These are phyloP conservation scores for Phialophora macrospora DNA, from an alignment of 2,329 filamentous ascomycete species.

Conservation along the genomic window DNA sequence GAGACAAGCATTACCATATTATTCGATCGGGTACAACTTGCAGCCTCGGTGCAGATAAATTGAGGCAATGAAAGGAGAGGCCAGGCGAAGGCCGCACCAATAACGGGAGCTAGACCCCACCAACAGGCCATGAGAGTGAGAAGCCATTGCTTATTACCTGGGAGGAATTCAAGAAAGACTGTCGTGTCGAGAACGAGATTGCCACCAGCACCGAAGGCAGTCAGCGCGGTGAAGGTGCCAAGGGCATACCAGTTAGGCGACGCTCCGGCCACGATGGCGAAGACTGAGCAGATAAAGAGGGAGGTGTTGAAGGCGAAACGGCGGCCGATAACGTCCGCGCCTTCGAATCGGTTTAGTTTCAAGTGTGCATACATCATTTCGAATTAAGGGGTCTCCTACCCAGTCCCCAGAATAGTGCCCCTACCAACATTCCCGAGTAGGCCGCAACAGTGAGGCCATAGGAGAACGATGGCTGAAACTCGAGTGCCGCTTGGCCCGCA, in stretches of 20 bases:
- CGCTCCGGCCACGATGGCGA: constrained; percentile 68
- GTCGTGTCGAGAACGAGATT: constrained; percentile 47
- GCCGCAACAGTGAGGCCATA: constrained; percentile 4
- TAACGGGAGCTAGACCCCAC: constrained; percentile 42
- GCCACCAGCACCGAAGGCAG: constrained; percentile 44
- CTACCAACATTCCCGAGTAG: not conserved
- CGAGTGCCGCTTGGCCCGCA: not conserved
- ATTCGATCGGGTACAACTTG: constrained; percentile 55
- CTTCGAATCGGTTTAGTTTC: constrained; percentile 33
- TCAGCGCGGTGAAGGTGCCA: constrained; percentile 31
- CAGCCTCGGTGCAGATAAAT: constrained; percentile 40
- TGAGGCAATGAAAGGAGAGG: constrained; percentile 27
- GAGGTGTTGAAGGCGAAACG: constrained; percentile 71
- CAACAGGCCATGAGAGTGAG: constrained; percentile 44
- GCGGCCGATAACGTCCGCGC: constrained; percentile 69
- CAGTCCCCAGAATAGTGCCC: constrained; percentile 13
- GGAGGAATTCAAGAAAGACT: constrained; percentile 63
- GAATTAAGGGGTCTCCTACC: constrained; percentile 20
- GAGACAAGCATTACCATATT: constrained; percentile 46
- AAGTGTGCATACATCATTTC: constrained; percentile 15
- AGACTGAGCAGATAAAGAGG: constrained; percentile 65
- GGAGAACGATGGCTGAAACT: constrained; percentile 11
- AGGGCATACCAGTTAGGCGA: constrained; percentile 60
- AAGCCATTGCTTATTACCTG: constrained; percentile 67
- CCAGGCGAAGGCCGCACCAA: constrained; percentile 35